Evolutionary conservation across 2,329 filamentous ascomycete species (phyloP), one percentile per base, ranked within the genome.

Genomic region (Fusarium lateritium): DNA sequence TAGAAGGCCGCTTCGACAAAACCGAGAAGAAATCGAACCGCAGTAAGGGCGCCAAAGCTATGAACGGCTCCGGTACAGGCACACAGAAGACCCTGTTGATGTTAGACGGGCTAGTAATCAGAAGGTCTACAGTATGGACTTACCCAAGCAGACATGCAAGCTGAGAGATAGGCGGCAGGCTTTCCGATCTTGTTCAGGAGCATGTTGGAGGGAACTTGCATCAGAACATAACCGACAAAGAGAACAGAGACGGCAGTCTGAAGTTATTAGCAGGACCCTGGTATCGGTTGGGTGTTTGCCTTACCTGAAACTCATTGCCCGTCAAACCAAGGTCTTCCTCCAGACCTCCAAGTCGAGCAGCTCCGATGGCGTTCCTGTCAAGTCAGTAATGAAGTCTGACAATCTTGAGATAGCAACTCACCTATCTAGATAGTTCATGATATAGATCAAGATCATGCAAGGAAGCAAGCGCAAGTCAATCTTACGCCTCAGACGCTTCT

Each of bases 1-100:
- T 49, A 85, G 75, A 85, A 87, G 0, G 84, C 85, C 1, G 85
- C 85, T 74, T 88, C 86, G 15, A 77, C 76, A 13, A 83, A 79
- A 7, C 75, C 75, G 2, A 85, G 76, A 11, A 85, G 70, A 7
- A 86, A 79, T 3, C 85, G 79, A 2, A 57, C 28, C 6, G 54
- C 62, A 11, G 56, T 40, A 15, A 69, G 39, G 7, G 63, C 43
- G 7, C 43, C 28, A 42, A 67, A 61, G 34, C 36, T 64, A 14
- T 49, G 45, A 6, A 54, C 24, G n/a, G 49, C 56, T 24, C 42
- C 60, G 8, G 44, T 61, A 36, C 26, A 60, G 6, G 60, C 60
- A 17, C 28, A 38, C 13, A 50, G 7, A 17, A 38, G 10, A 3
- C 21, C 45, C 45, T 47, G 6, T 22, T 3, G 11, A 14, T 4